phyloP scores from a whole-genome alignment of 352 stramenopile genomes.

The Pythium phragmitis region DNA sequence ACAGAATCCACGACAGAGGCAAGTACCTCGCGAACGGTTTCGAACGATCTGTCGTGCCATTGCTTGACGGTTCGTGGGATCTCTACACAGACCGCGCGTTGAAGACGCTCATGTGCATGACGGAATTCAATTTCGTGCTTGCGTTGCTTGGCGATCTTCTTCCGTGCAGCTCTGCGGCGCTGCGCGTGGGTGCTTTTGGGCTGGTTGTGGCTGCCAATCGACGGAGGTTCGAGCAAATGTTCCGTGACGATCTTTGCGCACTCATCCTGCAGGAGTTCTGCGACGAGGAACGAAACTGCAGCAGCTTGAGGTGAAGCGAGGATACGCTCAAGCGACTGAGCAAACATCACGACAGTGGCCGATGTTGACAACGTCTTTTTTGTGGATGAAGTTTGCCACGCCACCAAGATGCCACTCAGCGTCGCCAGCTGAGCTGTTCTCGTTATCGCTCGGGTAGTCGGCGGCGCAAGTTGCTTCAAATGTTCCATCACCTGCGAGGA shows the following conservation, averaged over 20 bases:
- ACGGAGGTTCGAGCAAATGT: slow-evolving; percentile 25
- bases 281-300: slow-evolving; percentile 63
- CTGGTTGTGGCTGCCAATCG: neutral
- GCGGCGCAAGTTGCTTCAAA: slow-evolving; percentile 20
- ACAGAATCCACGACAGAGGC: slow-evolving; percentile 41
- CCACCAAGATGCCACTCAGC: slow-evolving; percentile 8
- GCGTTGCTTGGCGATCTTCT: slow-evolving; percentile 66
- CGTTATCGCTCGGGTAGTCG: slow-evolving; percentile 14
- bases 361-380: neutral
- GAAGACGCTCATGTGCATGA: slow-evolving; percentile 35
- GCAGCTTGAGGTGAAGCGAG: slow-evolving; percentile 42
- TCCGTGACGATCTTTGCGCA: slow-evolving; percentile 69
- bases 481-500: slow-evolving; percentile 20
- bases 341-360: slow-evolving; percentile 9
- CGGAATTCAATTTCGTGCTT: slow-evolving; percentile 43
- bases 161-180: slow-evolving; percentile 55
- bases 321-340: slow-evolving; percentile 15
- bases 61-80: slow-evolving; percentile 32
- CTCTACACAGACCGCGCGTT: slow-evolving; percentile 46
- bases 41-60: slow-evolving; percentile 28
- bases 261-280: slow-evolving; percentile 70
- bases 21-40: slow-evolving; percentile 37
- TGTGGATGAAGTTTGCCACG: slow-evolving; percentile 6
- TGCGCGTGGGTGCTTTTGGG: slow-evolving; percentile 31
- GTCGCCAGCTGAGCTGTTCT: slow-evolving; percentile 5